Percentiles rank a stretch among this genome's conserved stretches.
Conservation (phyloP, 2,329 filamentous ascomycete genomes). For the Talaromyces funiculosus region DNA sequence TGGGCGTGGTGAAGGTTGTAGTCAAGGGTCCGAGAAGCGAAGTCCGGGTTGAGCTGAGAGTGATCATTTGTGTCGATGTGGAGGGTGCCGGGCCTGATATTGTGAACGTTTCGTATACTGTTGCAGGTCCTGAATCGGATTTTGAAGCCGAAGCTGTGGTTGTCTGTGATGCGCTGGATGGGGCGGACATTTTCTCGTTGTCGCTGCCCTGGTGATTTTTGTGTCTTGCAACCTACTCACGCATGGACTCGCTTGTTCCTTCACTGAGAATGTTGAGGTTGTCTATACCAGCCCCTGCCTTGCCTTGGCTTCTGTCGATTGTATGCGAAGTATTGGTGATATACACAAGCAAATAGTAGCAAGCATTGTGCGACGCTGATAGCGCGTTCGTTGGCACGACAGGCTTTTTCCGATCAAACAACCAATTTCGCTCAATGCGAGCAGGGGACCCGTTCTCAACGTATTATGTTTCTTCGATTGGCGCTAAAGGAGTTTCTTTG, state of each 20-base stretch:
- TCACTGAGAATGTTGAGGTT: neutral
- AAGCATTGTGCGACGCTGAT: too few species aligned
- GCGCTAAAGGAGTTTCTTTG: neutral
- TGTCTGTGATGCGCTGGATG: neutral
- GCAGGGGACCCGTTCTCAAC: neutral
- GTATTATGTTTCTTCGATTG: neutral
- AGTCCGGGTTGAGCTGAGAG: neutral
- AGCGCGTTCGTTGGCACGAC: neutral
- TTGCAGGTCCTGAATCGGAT: neutral
- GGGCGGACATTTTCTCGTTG: neutral
- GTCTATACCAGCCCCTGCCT: neutral
- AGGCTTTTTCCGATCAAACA: neutral
- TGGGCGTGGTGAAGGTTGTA: constrained; percentile 4
- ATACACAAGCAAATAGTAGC: too few species aligned
- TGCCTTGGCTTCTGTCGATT: neutral
- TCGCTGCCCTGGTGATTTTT: neutral
- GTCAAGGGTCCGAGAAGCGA: constrained; percentile 1
- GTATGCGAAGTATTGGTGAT: neutral
- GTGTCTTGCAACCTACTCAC: neutral
- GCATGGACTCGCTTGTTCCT: neutral
- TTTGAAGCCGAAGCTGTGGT: neutral
- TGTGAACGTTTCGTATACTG: neutral
- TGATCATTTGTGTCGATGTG: neutral
- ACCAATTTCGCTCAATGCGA: neutral
- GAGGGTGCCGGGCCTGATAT: neutral